Evolutionary conservation across 2,329 filamentous ascomycete species (phyloP).

Genomic region (Ophidiomyces ophidiicola): DNA sequence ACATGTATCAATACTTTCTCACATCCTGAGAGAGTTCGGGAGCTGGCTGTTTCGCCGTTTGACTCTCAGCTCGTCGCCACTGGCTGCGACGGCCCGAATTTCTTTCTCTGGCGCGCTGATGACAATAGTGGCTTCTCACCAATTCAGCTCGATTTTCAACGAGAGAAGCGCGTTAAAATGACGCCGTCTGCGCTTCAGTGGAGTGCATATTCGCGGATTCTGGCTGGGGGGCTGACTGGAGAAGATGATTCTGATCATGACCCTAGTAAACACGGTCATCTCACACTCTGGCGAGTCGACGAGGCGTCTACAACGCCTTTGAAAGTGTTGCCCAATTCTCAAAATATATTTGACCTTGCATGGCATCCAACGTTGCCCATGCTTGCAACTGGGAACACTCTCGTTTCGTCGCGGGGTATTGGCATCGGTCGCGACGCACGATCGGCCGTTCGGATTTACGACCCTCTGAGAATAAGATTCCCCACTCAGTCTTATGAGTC

Average conservation of each 20-base stretch:
- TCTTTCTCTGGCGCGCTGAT: conserved; percentile 25
- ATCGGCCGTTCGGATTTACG: conserved; percentile 44
- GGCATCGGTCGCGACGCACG: conserved; percentile 29
- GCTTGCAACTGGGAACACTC: conserved; percentile 44
- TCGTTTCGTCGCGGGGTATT: conserved; percentile 17
- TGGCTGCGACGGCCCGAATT: conserved; percentile 29
- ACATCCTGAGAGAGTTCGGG: conserved; percentile 40
- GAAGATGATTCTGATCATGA: conserved; percentile 27
- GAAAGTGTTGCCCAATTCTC: conserved; percentile 36
- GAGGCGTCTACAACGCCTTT: conserved; percentile 27
- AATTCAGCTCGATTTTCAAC: neutral
- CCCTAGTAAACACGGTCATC: conserved; percentile 37
- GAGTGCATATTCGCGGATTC: conserved; percentile 30
- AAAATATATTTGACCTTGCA: conserved; percentile 46
- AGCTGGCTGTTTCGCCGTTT: conserved; percentile 38
- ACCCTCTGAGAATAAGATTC: conserved; percentile 27
- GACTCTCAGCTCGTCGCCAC: conserved; percentile 36
- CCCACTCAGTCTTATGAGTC: conserved; percentile 41
- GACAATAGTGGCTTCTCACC: conserved; percentile 9
- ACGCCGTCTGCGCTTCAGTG: conserved; percentile 38
- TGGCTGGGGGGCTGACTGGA: conserved; percentile 46
- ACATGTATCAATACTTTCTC: conserved; percentile 27
- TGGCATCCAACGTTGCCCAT: conserved; percentile 42
- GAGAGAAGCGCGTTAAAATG: neutral
- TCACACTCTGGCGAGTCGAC: conserved; percentile 43